Percentiles rank a stretch among this genome's conserved stretches.
phyloP scores from a whole-genome alignment of 1,284 basidiomycete species.

The Cutaneotrichosporon sp. region DNA sequence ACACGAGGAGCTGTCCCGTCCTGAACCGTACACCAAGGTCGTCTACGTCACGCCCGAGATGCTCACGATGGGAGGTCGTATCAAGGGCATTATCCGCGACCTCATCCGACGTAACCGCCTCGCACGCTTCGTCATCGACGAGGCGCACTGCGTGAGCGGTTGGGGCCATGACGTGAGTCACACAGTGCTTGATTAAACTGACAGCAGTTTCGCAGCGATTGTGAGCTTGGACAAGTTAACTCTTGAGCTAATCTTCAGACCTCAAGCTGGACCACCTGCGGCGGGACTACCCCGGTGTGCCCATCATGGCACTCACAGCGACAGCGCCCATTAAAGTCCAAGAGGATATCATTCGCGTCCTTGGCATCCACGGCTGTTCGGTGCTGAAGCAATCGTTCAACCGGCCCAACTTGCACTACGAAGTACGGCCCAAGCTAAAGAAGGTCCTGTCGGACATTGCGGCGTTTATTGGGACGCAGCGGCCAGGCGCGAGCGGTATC shows the following conservation, averaged over 20 bases:
- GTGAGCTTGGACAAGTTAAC: constrained; percentile 22
- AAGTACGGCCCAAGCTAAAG: constrained; percentile 63
- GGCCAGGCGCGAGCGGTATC: constrained; percentile 67
- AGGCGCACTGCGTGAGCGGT: constrained; percentile 80
- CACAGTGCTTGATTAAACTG: neutral
- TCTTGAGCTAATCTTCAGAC: constrained; percentile 49
- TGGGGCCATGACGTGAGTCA: constrained; percentile 50
- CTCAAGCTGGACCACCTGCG: constrained; percentile 64
- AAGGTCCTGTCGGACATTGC: constrained; percentile 61
- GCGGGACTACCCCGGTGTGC: constrained; percentile 66
- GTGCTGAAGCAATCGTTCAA: constrained; percentile 83
- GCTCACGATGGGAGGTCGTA: constrained; percentile 59
- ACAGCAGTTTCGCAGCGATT: constrained; percentile 47
- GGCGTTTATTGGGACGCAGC: constrained; percentile 61
- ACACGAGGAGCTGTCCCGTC: constrained; percentile 51
- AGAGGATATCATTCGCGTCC: constrained; percentile 68
- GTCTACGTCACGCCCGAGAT: constrained; percentile 95
- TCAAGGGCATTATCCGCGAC: constrained; percentile 56
- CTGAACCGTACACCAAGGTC: constrained; percentile 53
- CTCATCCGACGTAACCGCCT: constrained; percentile 59
- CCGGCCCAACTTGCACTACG: constrained; percentile 79
- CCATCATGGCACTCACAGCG: constrained; percentile 94
- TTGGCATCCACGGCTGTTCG: constrained; percentile 60
- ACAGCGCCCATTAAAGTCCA: constrained; percentile 77
- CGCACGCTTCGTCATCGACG: constrained; percentile 90